Conservation (phyloP, 331 rosid genomes). For the Saraca asoca region DNA sequence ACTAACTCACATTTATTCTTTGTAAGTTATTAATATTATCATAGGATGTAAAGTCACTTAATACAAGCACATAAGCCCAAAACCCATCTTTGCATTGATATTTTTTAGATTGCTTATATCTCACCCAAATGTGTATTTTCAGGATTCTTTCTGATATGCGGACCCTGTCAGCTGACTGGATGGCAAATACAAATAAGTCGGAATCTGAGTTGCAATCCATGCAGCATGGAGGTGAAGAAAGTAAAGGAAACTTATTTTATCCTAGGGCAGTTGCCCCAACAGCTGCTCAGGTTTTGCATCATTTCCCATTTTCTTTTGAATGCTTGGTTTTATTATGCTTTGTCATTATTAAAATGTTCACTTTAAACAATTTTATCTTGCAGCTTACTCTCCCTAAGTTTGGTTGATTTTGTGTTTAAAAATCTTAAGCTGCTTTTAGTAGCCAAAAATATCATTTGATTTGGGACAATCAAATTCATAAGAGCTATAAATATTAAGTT, state of each 20-base stretch:
- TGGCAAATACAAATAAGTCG: slow-evolving; percentile 90
- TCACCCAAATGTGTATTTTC: slow-evolving; percentile 45
- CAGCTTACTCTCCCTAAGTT: too few relatives aligned
- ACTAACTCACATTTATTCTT: too few relatives aligned
- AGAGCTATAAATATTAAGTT: slow-evolving; percentile 23
- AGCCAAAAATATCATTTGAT: too few relatives aligned
- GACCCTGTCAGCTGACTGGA: slow-evolving; percentile 99
- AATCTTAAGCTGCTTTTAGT: too few relatives aligned
- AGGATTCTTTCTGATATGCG: slow-evolving; percentile 99
- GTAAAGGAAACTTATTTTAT: slow-evolving; percentile 74
- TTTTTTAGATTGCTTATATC: slow-evolving; percentile 30
- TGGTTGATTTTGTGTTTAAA: too few relatives aligned
- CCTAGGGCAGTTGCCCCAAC: slow-evolving; percentile 99
- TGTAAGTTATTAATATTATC: too few relatives aligned
- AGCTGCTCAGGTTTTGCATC: slow-evolving; percentile 76
- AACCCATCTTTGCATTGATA: not conserved
- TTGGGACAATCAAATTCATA: slow-evolving; percentile 15
- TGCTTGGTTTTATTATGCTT: not conserved
- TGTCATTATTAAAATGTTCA: slow-evolving; percentile 18
- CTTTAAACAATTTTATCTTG: too few relatives aligned
- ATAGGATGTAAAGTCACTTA: too few relatives aligned
- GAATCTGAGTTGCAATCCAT: slow-evolving; percentile 77
- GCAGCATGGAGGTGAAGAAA: slow-evolving; percentile 94
- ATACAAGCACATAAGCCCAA: too few relatives aligned
- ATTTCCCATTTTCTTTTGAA: slow-evolving; percentile 20